Conservation (phyloP, 768 basidiomycete species). For the Phylloporus sp. region DNA sequence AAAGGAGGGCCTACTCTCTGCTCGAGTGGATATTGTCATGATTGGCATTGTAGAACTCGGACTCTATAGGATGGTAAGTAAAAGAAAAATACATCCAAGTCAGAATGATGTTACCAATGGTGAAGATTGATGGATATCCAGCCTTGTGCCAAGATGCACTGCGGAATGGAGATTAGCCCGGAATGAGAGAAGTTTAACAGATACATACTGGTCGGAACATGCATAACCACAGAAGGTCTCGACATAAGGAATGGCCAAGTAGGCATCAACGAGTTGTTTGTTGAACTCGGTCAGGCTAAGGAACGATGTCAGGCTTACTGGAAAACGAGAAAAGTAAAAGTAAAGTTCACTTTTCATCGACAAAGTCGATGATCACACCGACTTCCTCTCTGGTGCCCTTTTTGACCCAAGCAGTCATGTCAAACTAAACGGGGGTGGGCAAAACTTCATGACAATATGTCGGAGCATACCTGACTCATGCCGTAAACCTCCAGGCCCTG, state of each 20-base stretch:
- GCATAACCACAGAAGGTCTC: slow-evolving; percentile 92
- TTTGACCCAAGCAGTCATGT: slow-evolving; percentile 96
- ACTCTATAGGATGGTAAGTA: slow-evolving; percentile 38
- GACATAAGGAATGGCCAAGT: slow-evolving; percentile 75
- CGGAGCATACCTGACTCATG: slow-evolving; percentile 29
- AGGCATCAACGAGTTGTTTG: slow-evolving; percentile 64
- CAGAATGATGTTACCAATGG: slow-evolving; percentile 44
- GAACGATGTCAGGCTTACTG: slow-evolving; percentile 7
- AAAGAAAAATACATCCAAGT: neutral
- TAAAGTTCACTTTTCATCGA: slow-evolving; percentile 52
- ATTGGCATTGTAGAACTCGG: slow-evolving; percentile 72
- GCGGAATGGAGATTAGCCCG: slow-evolving; percentile 14
- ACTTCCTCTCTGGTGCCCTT: slow-evolving; percentile 71
- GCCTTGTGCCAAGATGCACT: slow-evolving; percentile 81
- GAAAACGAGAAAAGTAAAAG: slow-evolving; percentile 19
- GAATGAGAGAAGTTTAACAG: slow-evolving; percentile 18
- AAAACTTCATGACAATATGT: neutral
- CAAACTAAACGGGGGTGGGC: slow-evolving; percentile 55
- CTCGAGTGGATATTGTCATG: slow-evolving; percentile 68
- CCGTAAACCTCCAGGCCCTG: slow-evolving; percentile 19
- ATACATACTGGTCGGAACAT: slow-evolving; percentile 83
- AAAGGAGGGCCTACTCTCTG: slow-evolving; percentile 73
- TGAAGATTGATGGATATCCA: slow-evolving; percentile 81
- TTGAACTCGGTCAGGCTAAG: slow-evolving; percentile 75
- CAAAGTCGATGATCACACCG: slow-evolving; percentile 80